These are phyloP conservation scores for Ogataea salicorniae DNA, from an alignment of 805 yeast species.

Conservation along the genomic window DNA sequence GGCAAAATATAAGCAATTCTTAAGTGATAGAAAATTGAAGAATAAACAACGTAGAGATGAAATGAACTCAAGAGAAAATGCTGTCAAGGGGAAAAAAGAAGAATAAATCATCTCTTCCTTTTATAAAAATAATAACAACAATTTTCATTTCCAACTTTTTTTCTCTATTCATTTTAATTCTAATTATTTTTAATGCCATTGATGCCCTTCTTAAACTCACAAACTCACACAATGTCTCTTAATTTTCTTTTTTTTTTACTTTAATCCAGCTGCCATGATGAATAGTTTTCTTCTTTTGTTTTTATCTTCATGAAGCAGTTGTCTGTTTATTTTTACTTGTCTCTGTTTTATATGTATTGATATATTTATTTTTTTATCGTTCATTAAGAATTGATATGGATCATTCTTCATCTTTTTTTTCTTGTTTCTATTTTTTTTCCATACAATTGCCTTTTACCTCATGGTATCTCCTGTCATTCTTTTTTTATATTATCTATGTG, in stretches of 20 bases:
- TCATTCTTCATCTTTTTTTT: neutral
- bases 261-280: too few species aligned
- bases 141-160: neutral
- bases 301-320: too few species aligned
- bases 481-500: neutral
- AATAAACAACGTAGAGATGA: conserved; percentile 4
- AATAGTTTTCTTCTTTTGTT: too few species aligned
- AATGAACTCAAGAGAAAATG: conserved; percentile 6
- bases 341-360: neutral
- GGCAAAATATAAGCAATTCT: conserved; percentile 57
- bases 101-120: neutral
- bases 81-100: neutral
- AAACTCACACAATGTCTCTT: too few species aligned
- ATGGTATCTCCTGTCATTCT: too few species aligned
- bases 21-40: conserved; percentile 32
- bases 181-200: too few species aligned
- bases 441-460: neutral
- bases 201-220: too few species aligned
- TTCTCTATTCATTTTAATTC: neutral
- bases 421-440: neutral
- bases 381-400: too few species aligned
- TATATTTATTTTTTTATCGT: neutral
- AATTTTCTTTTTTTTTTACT: too few species aligned
- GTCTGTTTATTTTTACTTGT: too few species aligned
- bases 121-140: neutral